Base-by-base conservation (phyloP, 2,329 filamentous ascomycete species). In the Raffaelea ambrosiae region DNA sequence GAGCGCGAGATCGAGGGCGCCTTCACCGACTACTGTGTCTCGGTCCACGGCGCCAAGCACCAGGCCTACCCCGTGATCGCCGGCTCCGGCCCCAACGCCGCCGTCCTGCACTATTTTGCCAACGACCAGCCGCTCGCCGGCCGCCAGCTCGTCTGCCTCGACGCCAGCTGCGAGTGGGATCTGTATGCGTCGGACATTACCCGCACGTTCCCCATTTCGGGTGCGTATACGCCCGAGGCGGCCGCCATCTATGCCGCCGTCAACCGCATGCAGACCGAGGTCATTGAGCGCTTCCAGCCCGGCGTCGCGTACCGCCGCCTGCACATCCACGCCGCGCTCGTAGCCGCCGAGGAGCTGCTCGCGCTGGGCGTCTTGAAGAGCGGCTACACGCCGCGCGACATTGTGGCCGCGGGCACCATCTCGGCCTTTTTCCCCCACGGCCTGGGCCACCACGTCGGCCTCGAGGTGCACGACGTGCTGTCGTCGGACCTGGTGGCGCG, bases 181-280 rank as follows among this genome's bases (percentile, higher is more conserved):
- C 83, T 85, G 56, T 97, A 98, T 63, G 88, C 88, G 26, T 86
- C 85, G 49, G 91, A 97, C 63, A 81, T 97, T 23, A 97, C 93
- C 0, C 80, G 91, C 35, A 93, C 90, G 0, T 81, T 96, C 55
- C 91, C 91, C 4, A 67, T 96, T 20, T 77, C 74, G 14, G 86
- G 86, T 5, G 49, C 52, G 1, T 95, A 88, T 56, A 77, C 79
- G 0, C 63, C 72, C 14, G 84, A 91, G 61, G 83, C 83, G 1
- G 74, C 76, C 43, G 76, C 79, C 10, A 83, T 96, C 46, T 90
- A 96, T 62, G 73, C 78, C 41, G 72, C 93, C 22, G 90, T 95
- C 3, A 72, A 85, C 55, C 70, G 76, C 50, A 95, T 96, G 88
- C 90, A 95, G 65, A 70, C 75, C 8, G 74, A 80, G 47, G 89